These are phyloP conservation scores for Peronospora farinosa DNA, from an alignment of 352 stramenopile genomes.

Conservation along the genomic window DNA sequence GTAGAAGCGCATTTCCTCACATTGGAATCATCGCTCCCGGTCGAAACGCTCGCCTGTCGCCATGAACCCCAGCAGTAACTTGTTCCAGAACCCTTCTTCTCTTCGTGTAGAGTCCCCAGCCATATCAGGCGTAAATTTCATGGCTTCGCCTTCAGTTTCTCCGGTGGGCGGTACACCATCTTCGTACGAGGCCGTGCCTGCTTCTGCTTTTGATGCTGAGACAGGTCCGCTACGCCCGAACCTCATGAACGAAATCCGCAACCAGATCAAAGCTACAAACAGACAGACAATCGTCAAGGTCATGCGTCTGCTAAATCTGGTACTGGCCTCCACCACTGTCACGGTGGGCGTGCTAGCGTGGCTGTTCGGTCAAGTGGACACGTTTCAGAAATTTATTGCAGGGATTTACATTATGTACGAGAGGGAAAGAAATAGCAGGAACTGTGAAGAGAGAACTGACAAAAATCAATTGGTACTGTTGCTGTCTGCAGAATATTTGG, in stretches of 20 bases:
- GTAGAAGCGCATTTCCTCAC: not conserved
- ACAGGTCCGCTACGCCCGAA: slow-evolving; percentile 35
- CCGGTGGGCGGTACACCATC: slow-evolving; percentile 13
- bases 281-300: slow-evolving; percentile 72
- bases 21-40: too few species aligned
- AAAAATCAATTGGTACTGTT: slow-evolving; percentile 5
- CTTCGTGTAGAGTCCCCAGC: slow-evolving; percentile 28
- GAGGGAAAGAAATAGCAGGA: not conserved
- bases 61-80: slow-evolving; percentile 31
- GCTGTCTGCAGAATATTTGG: slow-evolving; percentile 63
- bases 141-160: slow-evolving; percentile 32
- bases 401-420: slow-evolving; percentile 86
- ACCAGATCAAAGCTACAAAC: slow-evolving; percentile 79
- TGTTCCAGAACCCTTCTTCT: slow-evolving; percentile 42
- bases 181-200: slow-evolving; percentile 30
- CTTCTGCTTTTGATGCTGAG: not conserved
- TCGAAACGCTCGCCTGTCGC: not conserved
- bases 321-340: slow-evolving; percentile 70
- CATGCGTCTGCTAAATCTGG: slow-evolving; percentile 73
- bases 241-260: slow-evolving; percentile 81
- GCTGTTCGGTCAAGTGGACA: slow-evolving; percentile 72
- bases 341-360: slow-evolving; percentile 64
- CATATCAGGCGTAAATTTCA: slow-evolving; percentile 18
- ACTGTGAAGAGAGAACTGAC: not conserved
- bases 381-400: slow-evolving; percentile 76